Percentiles rank a stretch among this genome's conserved stretches.
Evolutionary conservation across 2,329 filamentous ascomycete species (phyloP).

Genomic region (Plectosphaerella cucumerina): DNA sequence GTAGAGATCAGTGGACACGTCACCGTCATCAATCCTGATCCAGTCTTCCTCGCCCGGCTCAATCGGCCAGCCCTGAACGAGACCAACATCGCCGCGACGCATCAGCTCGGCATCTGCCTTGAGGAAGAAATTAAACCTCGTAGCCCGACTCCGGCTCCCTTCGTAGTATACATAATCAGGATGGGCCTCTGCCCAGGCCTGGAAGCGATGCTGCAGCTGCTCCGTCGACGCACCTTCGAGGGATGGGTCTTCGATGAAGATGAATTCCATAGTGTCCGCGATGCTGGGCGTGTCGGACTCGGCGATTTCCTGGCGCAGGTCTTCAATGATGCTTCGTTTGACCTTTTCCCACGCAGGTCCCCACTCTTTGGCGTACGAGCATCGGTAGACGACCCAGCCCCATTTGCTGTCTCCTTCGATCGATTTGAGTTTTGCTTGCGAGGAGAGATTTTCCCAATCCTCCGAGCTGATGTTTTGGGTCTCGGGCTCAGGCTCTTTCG

Average conservation of each 20-base stretch:
- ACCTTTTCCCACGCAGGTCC: background rate
- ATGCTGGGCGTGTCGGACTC: conserved; percentile 10
- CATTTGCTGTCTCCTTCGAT: background rate
- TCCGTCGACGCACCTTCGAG: conserved; percentile 12
- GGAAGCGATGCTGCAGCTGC: conserved; percentile 10
- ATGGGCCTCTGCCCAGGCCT: conserved; percentile 5
- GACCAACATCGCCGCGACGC: background rate
- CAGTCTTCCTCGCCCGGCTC: no score
- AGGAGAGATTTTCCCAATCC: background rate
- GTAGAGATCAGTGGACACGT: no score
- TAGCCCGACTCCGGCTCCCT: background rate
- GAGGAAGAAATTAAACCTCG: conserved; percentile 11
- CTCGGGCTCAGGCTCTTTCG: no score
- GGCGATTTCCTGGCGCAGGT: background rate
- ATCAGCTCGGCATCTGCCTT: conserved; percentile 6
- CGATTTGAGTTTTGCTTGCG: background rate
- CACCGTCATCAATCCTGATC: no score
- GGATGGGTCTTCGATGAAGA: conserved; percentile 10
- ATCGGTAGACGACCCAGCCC: background rate
- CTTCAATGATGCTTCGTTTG: background rate
- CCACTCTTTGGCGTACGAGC: background rate
- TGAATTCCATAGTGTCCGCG: conserved; percentile 10
- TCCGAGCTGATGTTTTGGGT: background rate
- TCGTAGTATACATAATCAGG: background rate
- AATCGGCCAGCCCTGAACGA: background rate